These are phyloP conservation scores for Dactylellina sp. DNA, from an alignment of 2,329 filamentous ascomycete genomes.

Conservation along the genomic window DNA sequence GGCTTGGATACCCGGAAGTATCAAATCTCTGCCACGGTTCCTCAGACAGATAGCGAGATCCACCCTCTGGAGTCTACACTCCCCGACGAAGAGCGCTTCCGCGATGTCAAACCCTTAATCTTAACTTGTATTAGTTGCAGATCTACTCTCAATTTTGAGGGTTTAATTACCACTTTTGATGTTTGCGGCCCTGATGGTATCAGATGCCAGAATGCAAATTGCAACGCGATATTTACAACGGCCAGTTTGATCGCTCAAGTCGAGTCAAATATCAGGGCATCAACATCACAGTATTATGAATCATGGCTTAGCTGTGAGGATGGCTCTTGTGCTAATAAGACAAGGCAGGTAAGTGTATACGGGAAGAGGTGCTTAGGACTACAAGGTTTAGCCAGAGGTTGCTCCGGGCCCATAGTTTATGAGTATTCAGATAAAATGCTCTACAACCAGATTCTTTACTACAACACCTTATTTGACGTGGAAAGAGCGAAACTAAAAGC, in stretches of 20 bases:
- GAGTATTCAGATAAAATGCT: slow-evolving; percentile 88
- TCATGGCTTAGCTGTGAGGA: slow-evolving; percentile 93
- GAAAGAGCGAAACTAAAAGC: slow-evolving; percentile 76
- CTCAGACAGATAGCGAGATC: slow-evolving; percentile 69
- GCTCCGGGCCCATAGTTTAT: slow-evolving; percentile 86
- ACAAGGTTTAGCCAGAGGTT: slow-evolving; percentile 83
- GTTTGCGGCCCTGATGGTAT: slow-evolving; percentile 80
- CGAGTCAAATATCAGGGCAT: slow-evolving; percentile 81
- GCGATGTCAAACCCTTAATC: slow-evolving; percentile 78
- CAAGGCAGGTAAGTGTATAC: slow-evolving; percentile 92
- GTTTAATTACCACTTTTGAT: slow-evolving; percentile 72
- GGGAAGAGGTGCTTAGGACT: slow-evolving; percentile 90
- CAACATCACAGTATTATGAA: slow-evolving; percentile 88
- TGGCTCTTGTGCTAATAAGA: slow-evolving; percentile 83
- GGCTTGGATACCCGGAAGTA: slow-evolving; percentile 89
- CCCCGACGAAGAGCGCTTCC: slow-evolving; percentile 88
- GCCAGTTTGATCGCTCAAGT: slow-evolving; percentile 86
- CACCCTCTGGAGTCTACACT: slow-evolving; percentile 94
- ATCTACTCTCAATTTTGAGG: slow-evolving; percentile 77
- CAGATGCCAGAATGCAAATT: slow-evolving; percentile 74
- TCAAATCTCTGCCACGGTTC: slow-evolving; percentile 71
- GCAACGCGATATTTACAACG: slow-evolving; percentile 74
- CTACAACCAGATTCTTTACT: slow-evolving; percentile 95
- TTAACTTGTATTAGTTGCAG: slow-evolving; percentile 87
- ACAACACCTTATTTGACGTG: slow-evolving; percentile 85